Evolutionary conservation across 2,329 filamentous ascomycete species (phyloP), one percentile per base, ranked within the genome.

Genomic region (Colletotrichum karsti): DNA sequence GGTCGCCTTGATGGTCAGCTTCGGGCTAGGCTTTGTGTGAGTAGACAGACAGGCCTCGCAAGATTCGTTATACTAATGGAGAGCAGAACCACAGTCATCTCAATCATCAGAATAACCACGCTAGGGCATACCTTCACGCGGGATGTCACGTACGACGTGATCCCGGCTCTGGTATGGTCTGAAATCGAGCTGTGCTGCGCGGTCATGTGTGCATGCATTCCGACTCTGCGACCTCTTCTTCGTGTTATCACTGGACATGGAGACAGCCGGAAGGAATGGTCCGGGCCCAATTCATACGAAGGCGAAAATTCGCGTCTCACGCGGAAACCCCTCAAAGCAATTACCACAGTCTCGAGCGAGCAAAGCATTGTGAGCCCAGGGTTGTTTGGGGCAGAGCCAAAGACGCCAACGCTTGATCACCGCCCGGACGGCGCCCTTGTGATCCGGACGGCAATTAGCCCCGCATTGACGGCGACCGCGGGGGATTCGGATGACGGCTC

Each of bases 21-120:
- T 69, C 37, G 66, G 66, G n/a, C 30, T 69, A 26, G 66, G 66
- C 3, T 67, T 69, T 15, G 9, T 62, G 66, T 69, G 24, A 69
- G 63, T 57, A n/a, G n/a, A n/a, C n/a, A n/a, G n/a, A n/a, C n/a
- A n/a, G n/a, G n/a, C n/a, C n/a, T n/a, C n/a, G n/a, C n/a, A n/a
- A n/a, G n/a, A n/a, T n/a, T n/a, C n/a, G n/a, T n/a, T n/a, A n/a
- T n/a, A 7, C 57, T 66, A 7, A 66, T 30, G 18, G n/a, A 13
- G 2, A 8, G 2, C 12, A 68, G 65, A 26, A 65, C 65, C 3
- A 68, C 60, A 1, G 62, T 44, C 12, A 68, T 68, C 2, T 68
- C 61, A 4, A 20, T 68, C 15, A 44, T 68, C 12, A 64, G 61
- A n/a, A 50, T 68, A 10, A 39, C 54, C 8, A 65, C 65, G 2